Base-by-base conservation (phyloP, 2,329 filamentous ascomycete species). In the Alternaria triticina region DNA sequence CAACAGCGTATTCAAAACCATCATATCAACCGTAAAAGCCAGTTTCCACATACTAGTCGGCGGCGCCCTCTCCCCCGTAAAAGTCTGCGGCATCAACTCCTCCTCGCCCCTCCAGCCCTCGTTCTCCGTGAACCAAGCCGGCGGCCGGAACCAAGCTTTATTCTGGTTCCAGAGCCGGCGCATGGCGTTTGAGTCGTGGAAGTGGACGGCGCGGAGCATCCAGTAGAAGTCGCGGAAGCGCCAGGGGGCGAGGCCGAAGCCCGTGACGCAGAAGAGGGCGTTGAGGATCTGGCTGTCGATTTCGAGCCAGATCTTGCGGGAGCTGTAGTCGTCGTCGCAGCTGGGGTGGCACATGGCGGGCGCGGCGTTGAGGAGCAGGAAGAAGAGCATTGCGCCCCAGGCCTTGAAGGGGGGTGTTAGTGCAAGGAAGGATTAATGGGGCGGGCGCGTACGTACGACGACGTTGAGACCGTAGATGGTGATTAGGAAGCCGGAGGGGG, bases 351-450 rank as follows among this genome's bases (percentile, higher is more conserved):
- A 93, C 91, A 93, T 93, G 63, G 88, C 87, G 8, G 90, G 89
- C 2, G 87, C 83, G n/a, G 85, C 92, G 71, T 93, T 92, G 82
- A 89, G 91, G 28, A 96, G 87, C 2, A 97, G 83, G 27, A 97
- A 83, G 80, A 97, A 96, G 43, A 96, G 85, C 93, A 96, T 96
- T 60, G 91, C 92, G 58, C 93, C 93, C 93, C 93, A 97, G 0
- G 91, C 93, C 67, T 70, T 25, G 3, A n/a, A n/a, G n/a, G n/a
- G n/a, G 5, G 8, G 15, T 12, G 49, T 57, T 25, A 60, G 49
- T 25, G 2, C 7, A 10, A 8, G 3, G 7, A 5, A 11, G 17
- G 0, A 2, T 10, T 4, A 2, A 8, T 12, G 10, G 47, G 47
- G 4, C 1, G 3, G 1, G 27, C 1, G 54, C 1, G 2, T 15